A percentile compares a stretch with the other conserved stretches of the same genome.
These are phyloP conservation scores for Cryptococcus maquisensis DNA, from an alignment of 1,284 basidiomycete genomes.

Conservation along the genomic window DNA sequence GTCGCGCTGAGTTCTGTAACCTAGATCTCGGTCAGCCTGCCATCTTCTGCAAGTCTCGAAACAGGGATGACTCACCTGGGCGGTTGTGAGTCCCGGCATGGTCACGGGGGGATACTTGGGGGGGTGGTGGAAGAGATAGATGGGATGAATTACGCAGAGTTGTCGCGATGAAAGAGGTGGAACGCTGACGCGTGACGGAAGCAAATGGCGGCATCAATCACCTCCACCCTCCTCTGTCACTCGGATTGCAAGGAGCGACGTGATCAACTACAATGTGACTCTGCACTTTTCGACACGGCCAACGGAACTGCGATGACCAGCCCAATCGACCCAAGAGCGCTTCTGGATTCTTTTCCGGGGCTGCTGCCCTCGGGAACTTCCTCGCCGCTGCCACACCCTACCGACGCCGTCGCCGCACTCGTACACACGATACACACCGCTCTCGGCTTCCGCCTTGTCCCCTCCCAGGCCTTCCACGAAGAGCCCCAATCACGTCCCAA, in stretches of 20 bases:
- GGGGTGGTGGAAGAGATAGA: not conserved
- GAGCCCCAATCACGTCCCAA: not conserved
- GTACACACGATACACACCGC: slow-evolving; percentile 49
- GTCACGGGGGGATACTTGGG: slow-evolving; percentile 4
- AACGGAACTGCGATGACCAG: slow-evolving; percentile 24
- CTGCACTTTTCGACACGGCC: not conserved
- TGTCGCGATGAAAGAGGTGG: not conserved
- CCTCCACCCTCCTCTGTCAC: not conserved
- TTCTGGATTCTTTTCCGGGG: slow-evolving; percentile 23
- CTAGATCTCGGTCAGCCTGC: slow-evolving; percentile 21
- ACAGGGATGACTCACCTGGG: slow-evolving; percentile 34
- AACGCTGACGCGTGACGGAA: slow-evolving; percentile 1
- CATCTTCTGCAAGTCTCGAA: not conserved
- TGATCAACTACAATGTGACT: not conserved
- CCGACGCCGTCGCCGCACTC: slow-evolving; percentile 46
- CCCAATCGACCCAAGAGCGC: slow-evolving; percentile 20
- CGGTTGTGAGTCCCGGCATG: slow-evolving; percentile 48
- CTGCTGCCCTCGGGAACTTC: slow-evolving; percentile 30
- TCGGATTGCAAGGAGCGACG: not conserved
- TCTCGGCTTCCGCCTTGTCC: slow-evolving; percentile 47
- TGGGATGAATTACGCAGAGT: not conserved
- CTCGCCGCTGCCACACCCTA: slow-evolving; percentile 38
- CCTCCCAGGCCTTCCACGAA: not conserved
- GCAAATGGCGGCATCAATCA: not conserved
- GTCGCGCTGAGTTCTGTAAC: slow-evolving; percentile 45